Percentiles rank a stretch among this genome's conserved stretches.
Evolutionary conservation across 192 early-diverging fungal genomes (phyloP).

Genomic region (Oehlia diaphana): DNA sequence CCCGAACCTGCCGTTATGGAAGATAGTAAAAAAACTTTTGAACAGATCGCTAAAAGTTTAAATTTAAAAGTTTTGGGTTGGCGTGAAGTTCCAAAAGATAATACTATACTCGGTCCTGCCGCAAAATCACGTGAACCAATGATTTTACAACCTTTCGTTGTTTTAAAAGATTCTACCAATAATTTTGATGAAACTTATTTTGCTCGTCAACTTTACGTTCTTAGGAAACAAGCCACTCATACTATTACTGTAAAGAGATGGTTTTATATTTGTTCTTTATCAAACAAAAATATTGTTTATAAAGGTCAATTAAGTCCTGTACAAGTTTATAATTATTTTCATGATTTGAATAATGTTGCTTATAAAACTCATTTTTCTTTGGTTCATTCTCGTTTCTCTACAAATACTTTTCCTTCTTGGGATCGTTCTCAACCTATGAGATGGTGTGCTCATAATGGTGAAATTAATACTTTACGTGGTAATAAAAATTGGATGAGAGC

Average conservation of each 20-base stretch:
- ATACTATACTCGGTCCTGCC: conserved; percentile 85
- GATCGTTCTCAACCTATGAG: conserved; percentile 99
- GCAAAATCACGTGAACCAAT: conserved; percentile 88
- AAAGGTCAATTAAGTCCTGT: conserved; percentile 95
- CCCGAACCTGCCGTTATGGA: conserved; percentile 57
- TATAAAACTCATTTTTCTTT: conserved; percentile 93
- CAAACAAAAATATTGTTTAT: conserved; percentile 91
- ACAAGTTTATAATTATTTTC: conserved; percentile 93
- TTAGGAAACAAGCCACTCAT: conserved; percentile 90
- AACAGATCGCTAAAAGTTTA: conserved; percentile 71
- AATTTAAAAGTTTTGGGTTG: conserved; percentile 83
- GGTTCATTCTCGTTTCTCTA: conserved; percentile 98
- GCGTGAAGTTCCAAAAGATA: conserved; percentile 86
- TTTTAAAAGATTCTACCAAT: conserved; percentile 34
- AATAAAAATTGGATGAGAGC: conserved; percentile 99
- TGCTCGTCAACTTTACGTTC: conserved; percentile 82
- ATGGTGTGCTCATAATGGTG: conserved; percentile 98
- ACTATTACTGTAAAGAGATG: conserved; percentile 82
- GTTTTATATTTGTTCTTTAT: conserved; percentile 98
- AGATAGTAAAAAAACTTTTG: conserved; percentile 75
- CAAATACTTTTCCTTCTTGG: conserved; percentile 99
- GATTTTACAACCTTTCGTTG: conserved; percentile 91
- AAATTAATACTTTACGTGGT: conserved; percentile 98
- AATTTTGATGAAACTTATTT: conserved; percentile 63
- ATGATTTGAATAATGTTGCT: conserved; percentile 80